Percentiles rank a stretch among this genome's conserved stretches.
Conservation (phyloP, 2,329 filamentous ascomycete genomes). For the Sporothrix humicola region DNA sequence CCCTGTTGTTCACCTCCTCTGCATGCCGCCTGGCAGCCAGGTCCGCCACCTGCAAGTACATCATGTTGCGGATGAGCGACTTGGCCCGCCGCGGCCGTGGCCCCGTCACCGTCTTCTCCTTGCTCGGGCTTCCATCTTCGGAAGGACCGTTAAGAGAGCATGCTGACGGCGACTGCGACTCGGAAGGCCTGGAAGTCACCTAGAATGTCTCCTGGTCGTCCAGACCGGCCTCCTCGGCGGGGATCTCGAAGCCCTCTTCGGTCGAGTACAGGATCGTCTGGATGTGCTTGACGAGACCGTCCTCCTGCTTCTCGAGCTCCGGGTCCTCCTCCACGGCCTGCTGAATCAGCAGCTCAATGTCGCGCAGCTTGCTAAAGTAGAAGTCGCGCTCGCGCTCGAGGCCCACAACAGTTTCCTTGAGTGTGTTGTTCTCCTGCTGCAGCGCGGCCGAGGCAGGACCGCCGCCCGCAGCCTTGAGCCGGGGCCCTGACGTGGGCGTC, state of each 20-base stretch:
- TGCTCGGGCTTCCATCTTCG: no score
- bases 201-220: slow-evolving; percentile 84
- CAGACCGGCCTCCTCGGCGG: slow-evolving; percentile 70
- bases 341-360: slow-evolving; percentile 95
- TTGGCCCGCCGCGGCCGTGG: not conserved
- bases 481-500: slow-evolving; percentile 65
- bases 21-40: not conserved
- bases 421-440: slow-evolving; percentile 80
- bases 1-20: not conserved
- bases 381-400: slow-evolving; percentile 97
- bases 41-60: not conserved
- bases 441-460: slow-evolving; percentile 72
- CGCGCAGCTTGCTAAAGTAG: slow-evolving; percentile 97
- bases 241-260: slow-evolving; percentile 91
- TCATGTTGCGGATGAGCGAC: not conserved
- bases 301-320: slow-evolving; percentile 91
- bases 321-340: slow-evolving; percentile 91
- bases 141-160: no score
- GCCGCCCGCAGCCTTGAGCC: slow-evolving; percentile 48
- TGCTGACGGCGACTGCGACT: no score
- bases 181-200: not conserved
- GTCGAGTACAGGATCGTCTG: slow-evolving; percentile 97
- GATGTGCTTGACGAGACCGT: slow-evolving; percentile 91
- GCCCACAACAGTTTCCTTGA: slow-evolving; percentile 95
- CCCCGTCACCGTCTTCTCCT: not conserved